Evolutionary conservation across 192 early-diverging fungal genomes (phyloP), one percentile per base, ranked within the genome.

Genomic region (Backusella mclennaniae): DNA sequence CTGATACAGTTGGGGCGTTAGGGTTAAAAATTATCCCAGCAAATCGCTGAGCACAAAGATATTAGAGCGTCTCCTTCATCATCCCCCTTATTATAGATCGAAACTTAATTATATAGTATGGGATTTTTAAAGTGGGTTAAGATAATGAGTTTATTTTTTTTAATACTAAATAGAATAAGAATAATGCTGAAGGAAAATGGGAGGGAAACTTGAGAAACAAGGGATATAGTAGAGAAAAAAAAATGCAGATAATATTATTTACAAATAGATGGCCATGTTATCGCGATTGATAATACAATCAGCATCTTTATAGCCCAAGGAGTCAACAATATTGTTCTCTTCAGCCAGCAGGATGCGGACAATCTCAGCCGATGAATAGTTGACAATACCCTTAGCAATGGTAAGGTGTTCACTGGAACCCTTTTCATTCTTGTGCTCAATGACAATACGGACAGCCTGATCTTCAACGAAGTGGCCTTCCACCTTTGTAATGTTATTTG

Each of bases 281-380:
- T 94, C 94, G 74, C 96, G 87, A 82, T 96, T 91, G 68, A 97
- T 92, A 42, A 99, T 92, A 80, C 88, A 93, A 69, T 96, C 96
- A 6, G 91, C 91, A 81, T 98, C 96, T 41, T 92, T 88, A 87
- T 96, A 98, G 4, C 98, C 98, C 36, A 99, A 83, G 31, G 93
- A 84, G 3, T 90, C 87, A 35, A 88, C 88, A 71, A 98, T 95
- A 75, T 96, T 94, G 1, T 86, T 83, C 79, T 91, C 92, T 74
- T 96, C 92, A 74, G 86, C 92, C 4, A 95, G 95, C 79, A 90
- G 90, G 80, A 99, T 97, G 59, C 95, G 84, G 36, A 83, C 77
- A 71, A 97, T 91, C 82, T 99, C 98, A n/a, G 87, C 77, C 44
- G 90, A 89, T 0, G 90, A 90, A 81, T 98, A 99, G 83, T 96